Percentiles rank a stretch among this genome's conserved stretches.
Conservation (phyloP, 306 rosid genomes). For the Cicer bijugum region DNA sequence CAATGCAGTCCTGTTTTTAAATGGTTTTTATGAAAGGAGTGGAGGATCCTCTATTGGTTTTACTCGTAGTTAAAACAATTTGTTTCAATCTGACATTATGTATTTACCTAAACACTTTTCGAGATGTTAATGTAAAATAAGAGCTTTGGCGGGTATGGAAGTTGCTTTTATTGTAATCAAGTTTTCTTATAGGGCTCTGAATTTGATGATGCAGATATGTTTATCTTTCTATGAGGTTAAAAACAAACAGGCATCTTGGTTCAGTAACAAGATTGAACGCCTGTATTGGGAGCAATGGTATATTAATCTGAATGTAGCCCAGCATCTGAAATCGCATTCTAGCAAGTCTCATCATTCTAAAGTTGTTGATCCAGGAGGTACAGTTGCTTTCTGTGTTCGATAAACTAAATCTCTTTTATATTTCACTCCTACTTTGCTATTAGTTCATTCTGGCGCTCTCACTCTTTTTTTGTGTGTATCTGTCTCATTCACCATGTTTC, state of each 20-base stretch:
- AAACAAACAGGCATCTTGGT: conserved; percentile 86
- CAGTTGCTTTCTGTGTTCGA: conserved; percentile 26
- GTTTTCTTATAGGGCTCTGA: conserved; percentile 19
- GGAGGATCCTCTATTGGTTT: conserved; percentile 5
- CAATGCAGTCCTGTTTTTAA: neutral
- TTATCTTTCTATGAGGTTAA: conserved; percentile 88
- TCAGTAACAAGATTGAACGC: conserved; percentile 80
- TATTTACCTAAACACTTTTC: neutral
- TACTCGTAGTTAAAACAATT: neutral
- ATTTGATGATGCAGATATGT: conserved; percentile 68
- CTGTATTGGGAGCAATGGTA: conserved; percentile 97
- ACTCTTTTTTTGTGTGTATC: neutral
- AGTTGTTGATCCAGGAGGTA: conserved; percentile 82
- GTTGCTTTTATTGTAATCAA: conserved; percentile 5
- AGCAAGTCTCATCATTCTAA: conserved; percentile 77
- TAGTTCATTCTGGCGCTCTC: neutral
- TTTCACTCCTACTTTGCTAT: conserved; percentile 26
- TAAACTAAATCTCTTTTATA: conserved; percentile 32
- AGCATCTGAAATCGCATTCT: conserved; percentile 65
- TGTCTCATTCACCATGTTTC: conserved; percentile 7
- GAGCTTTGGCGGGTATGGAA: neutral
- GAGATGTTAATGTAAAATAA: conserved; percentile 12
- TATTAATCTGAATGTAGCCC: conserved; percentile 84
- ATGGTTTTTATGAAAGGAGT: neutral
- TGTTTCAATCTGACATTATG: neutral